Conservation (phyloP, 257 asterid genomes). For the Solanum sparsipilum region DNA sequence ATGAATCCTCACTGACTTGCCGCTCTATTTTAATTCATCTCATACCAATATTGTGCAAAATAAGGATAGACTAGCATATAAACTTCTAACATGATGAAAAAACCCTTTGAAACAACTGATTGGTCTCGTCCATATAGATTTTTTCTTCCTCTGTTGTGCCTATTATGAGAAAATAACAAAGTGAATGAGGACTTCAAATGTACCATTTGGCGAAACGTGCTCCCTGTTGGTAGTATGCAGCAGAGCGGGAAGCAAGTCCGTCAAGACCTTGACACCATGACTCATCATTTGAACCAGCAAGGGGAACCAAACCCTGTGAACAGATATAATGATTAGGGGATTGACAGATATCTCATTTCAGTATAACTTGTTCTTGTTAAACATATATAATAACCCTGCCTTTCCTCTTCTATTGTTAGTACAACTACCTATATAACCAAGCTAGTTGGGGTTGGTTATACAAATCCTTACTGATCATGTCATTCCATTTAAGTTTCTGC, state of each 20-base stretch:
- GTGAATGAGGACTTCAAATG: not conserved
- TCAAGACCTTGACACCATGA: conserved; percentile 99
- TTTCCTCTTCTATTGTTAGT: not conserved
- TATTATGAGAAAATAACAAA: not conserved
- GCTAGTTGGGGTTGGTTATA: not conserved
- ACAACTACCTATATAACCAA: not conserved
- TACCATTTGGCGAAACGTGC: conserved; percentile 95
- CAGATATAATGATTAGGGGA: not conserved
- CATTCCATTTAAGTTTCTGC: not conserved
- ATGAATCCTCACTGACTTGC: not conserved
- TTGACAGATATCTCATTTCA: not conserved
- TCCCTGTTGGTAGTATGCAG: conserved; percentile 95
- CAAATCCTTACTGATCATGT: not conserved
- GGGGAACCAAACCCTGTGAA: conserved; percentile 81
- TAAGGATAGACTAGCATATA: not conserved
- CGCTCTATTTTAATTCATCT: not conserved
- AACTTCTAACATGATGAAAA: not conserved
- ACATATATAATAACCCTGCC: not conserved
- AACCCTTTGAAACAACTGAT: not conserved
- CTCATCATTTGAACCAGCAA: conserved; percentile 86
- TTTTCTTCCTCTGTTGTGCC: not conserved
- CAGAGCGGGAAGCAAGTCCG: conserved; percentile 96
- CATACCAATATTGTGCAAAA: not conserved
- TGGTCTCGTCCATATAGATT: not conserved
- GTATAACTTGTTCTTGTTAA: not conserved